These are phyloP conservation scores for Trichoderma koningii DNA, from an alignment of 2,329 filamentous ascomycete genomes.

Conservation along the genomic window DNA sequence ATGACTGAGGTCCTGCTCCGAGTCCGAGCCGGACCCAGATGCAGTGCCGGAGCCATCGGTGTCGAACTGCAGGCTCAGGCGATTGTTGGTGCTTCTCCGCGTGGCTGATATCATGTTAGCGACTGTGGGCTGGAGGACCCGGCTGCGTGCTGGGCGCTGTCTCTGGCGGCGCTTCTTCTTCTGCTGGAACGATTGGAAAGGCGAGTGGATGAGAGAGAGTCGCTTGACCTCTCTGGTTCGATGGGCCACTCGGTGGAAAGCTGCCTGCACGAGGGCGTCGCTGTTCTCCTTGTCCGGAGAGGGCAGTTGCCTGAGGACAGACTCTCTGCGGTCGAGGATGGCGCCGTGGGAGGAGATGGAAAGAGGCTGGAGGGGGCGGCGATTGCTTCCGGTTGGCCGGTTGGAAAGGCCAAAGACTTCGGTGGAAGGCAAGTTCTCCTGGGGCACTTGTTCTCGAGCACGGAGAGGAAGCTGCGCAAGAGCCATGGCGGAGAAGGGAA, in stretches of 20 bases:
- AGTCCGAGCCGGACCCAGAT: slow-evolving; percentile 42
- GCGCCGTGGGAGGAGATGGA: slow-evolving; percentile 32
- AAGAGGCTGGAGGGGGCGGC: slow-evolving; percentile 36
- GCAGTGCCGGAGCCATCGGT: slow-evolving; percentile 43
- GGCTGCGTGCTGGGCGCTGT: neutral
- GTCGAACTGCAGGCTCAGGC: slow-evolving; percentile 43
- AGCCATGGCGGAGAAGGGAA: slow-evolving; percentile 11
- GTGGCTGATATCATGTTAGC: slow-evolving; percentile 36
- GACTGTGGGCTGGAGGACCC: neutral
- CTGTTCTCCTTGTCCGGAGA: slow-evolving; percentile 37
- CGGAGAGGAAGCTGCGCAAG: slow-evolving; percentile 5
- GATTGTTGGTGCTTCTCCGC: slow-evolving; percentile 35
- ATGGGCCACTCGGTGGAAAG: slow-evolving; percentile 29
- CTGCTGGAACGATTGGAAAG: slow-evolving; percentile 4
- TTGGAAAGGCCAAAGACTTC: neutral
- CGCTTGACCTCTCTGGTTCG: slow-evolving; percentile 23
- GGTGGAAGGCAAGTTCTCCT: slow-evolving; percentile 17
- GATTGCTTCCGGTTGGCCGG: slow-evolving; percentile 27
- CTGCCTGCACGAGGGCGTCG: slow-evolving; percentile 28
- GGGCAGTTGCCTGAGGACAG: slow-evolving; percentile 33
- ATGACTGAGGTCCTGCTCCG: slow-evolving; percentile 44
- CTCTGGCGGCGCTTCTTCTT: slow-evolving; percentile 4
- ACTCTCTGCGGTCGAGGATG: slow-evolving; percentile 31
- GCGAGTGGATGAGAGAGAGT: slow-evolving; percentile 26
- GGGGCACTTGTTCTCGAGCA: slow-evolving; percentile 9